Base-by-base conservation (phyloP, 2,329 filamentous ascomycete species). In the Epichloe uncinata region DNA sequence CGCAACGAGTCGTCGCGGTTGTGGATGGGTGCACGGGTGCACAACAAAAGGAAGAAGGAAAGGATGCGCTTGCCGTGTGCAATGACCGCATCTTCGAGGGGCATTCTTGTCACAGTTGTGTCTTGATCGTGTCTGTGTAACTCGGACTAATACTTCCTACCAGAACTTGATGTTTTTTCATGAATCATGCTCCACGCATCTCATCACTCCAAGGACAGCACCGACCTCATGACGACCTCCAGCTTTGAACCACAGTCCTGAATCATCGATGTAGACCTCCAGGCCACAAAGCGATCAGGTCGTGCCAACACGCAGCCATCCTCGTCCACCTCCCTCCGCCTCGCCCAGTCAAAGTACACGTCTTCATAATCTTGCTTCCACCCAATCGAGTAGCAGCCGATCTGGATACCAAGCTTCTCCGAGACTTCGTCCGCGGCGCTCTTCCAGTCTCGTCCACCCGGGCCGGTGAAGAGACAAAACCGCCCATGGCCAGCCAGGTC, bases 321-420 rank as follows among this genome's bases (percentile, higher is more conserved):
- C 53, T 82, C 79, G 18, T 72, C 70, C 1, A 83, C 69, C 42
- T 74, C 76, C 15, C 77, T 67, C 49, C 68, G 62, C 44, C 64
- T 62, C 11, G 66, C 70, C 80, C 80, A 84, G 50, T 81, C 77
- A 52, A 72, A 73, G 60, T 82, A 83, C 0, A 78, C 68, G 58
- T 84, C 81, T 58, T 81, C 73, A 54, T 71, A 83, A 51, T 83
- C 77, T 53, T 77, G 73, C 13, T 69, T 64, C 63, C 70, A 78
- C 0, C 81, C 80, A 54, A 84, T 76, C 3, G 67, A 69, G 52
- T 75, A 71, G 1, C 63, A 67, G 3, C 66, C 68, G 33, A 84
- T 66, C 7, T 67, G 61, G 0, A 82, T 59, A 0, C 68, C 71
- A 0, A 76, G 56, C 7, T 61, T 54, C 16, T 61, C 55, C 0